These are phyloP conservation scores for Primulina huaijiensis DNA, from an alignment of 257 asterid genomes.

Conservation along the genomic window DNA sequence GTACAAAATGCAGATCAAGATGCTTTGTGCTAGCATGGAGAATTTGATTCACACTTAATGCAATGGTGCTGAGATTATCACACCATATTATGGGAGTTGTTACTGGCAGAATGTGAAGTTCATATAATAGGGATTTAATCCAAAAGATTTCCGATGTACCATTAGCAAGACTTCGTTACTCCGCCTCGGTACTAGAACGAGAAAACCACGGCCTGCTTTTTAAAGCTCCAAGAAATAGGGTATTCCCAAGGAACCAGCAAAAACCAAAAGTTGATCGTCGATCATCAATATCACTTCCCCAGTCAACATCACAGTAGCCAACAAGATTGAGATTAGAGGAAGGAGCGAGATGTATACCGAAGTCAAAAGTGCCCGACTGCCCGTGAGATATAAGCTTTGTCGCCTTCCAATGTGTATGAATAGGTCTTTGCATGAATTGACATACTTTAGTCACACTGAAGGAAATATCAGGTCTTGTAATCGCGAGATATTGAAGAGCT, in stretches of 20 bases:
- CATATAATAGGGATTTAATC: neutral
- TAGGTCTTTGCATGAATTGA: no score
- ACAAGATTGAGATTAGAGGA: neutral
- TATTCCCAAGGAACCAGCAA: neutral
- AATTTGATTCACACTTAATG: no score
- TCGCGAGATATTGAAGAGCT: neutral
- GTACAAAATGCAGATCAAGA: no score
- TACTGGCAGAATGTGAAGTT: neutral
- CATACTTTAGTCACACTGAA: no score
- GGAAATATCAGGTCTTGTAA: no score
- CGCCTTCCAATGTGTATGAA: no score
- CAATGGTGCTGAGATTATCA: no score
- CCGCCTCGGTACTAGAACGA: neutral
- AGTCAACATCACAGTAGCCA: neutral
- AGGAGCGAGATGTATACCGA: neutral
- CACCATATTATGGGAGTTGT: no score
- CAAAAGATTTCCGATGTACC: neutral
- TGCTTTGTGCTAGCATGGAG: no score
- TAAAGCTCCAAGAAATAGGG: neutral
- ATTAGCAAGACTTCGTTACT: neutral
- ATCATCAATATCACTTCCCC: neutral
- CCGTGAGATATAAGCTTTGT: no score
- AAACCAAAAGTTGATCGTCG: no score
- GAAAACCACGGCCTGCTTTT: neutral
- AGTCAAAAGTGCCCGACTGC: neutral